A percentile compares a stretch with the other conserved stretches of the same genome.
Conservation (phyloP, 2,329 filamentous ascomycete species). For the Aspergillus sp. region DNA sequence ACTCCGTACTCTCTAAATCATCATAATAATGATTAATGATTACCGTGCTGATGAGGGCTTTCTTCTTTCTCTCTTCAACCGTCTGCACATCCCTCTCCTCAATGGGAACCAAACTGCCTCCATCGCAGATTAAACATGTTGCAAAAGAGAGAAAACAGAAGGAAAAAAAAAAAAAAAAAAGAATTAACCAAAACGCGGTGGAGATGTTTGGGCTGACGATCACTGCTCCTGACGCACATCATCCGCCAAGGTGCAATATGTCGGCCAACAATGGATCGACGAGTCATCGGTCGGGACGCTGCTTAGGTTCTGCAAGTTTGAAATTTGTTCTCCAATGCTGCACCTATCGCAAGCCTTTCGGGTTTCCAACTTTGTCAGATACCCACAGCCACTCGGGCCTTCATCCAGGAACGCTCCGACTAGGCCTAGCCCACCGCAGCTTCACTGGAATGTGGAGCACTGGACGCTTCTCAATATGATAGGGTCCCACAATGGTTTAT, state of each 20-base stretch:
- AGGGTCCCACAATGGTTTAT: not conserved
- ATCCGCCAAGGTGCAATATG: slow-evolving; percentile 17
- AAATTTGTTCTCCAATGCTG: slow-evolving; percentile 10
- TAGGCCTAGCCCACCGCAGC: slow-evolving; percentile 9
- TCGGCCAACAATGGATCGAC: slow-evolving; percentile 11
- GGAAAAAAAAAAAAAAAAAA: not conserved
- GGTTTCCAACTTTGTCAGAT: slow-evolving; percentile 8
- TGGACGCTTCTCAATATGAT: not conserved
- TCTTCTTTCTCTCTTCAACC: too few relatives aligned
- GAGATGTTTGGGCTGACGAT: slow-evolving; percentile 9
- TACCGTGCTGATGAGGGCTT: not conserved
- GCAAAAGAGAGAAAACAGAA: not conserved
- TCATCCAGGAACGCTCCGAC: slow-evolving; percentile 21
- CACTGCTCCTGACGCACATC: slow-evolving; percentile 24
- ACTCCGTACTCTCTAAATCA: not conserved
- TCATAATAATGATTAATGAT: not conserved
- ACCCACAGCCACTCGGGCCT: slow-evolving; percentile 14
- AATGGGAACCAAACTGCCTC: too few relatives aligned
- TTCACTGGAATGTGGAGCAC: slow-evolving; percentile 16
- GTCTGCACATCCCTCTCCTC: too few relatives aligned
- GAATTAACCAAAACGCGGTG: not conserved
- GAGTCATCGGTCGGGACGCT: slow-evolving; percentile 11
- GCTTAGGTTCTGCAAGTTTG: slow-evolving; percentile 15
- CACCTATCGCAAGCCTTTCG: slow-evolving; percentile 15
- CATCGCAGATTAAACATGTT: not conserved